Evolutionary conservation across 73 alveolate genomes (phyloP).

Genomic region (Stentor roeselii): DNA sequence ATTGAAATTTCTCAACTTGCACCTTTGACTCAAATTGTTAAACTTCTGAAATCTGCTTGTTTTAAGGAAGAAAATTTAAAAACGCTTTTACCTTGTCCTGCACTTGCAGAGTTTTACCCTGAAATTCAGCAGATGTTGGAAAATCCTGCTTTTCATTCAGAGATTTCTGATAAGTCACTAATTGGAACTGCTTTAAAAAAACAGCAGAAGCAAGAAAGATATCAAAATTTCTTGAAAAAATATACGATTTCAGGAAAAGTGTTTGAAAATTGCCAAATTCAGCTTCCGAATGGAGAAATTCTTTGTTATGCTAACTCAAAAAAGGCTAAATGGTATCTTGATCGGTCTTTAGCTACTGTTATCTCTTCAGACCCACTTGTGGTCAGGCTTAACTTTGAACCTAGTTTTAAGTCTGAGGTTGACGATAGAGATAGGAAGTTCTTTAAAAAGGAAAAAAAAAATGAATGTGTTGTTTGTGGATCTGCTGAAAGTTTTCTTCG

Average conservation of each 20-base stretch:
- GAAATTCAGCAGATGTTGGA: not conserved
- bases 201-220: conserved; percentile 63
- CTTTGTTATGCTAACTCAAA: conserved; percentile 75
- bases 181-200: not conserved
- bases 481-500: conserved; percentile 64
- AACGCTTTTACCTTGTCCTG: not conserved
- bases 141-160: not conserved
- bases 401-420: conserved; percentile 70
- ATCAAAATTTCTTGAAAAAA: conserved; percentile 48
- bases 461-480: conserved; percentile 90
- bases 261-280: conserved; percentile 87
- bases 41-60: not conserved
- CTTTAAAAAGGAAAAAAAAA: conserved; percentile 61
- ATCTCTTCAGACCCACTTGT: conserved; percentile 73
- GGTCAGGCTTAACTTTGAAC: conserved; percentile 75
- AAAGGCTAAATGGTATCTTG: conserved; percentile 84
- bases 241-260: conserved; percentile 65
- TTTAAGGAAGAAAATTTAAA: not conserved
- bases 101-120: not conserved
- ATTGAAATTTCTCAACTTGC: not conserved
- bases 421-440: conserved; percentile 55
- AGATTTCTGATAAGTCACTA: not conserved
- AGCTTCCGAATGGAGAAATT: conserved; percentile 87
- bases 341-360: conserved; percentile 65
- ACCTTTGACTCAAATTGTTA: not conserved